These are phyloP conservation scores for Boletus patriciae DNA, from an alignment of 768 basidiomycete genomes.

Conservation along the genomic window DNA sequence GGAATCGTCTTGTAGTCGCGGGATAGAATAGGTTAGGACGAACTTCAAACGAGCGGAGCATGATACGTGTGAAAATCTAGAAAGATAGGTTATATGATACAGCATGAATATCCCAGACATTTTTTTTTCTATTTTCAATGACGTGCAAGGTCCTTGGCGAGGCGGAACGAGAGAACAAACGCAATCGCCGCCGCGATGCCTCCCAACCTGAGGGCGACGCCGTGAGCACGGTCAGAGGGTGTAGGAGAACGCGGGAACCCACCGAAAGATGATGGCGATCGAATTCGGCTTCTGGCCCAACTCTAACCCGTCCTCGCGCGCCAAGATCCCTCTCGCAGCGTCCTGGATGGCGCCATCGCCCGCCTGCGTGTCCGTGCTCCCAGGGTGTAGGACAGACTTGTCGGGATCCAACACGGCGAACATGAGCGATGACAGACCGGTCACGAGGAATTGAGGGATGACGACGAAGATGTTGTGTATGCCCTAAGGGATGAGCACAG, in stretches of 20 bases:
- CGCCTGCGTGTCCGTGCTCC: not conserved
- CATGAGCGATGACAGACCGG: conserved; percentile 78
- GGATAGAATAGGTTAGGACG: too few species aligned
- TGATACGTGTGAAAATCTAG: too few species aligned
- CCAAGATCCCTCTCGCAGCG: not conserved
- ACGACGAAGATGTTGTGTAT: conserved; percentile 96
- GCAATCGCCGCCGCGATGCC: conserved; percentile 50
- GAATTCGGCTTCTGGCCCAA: conserved; percentile 42
- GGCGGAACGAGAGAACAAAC: conserved; percentile 52
- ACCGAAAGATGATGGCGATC: conserved; percentile 83
- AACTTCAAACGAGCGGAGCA: too few species aligned
- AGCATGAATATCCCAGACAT: too few species aligned
- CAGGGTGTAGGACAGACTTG: conserved; percentile 40
- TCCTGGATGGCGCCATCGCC: too few species aligned
- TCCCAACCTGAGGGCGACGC: conserved; percentile 56
- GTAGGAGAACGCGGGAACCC: not conserved
- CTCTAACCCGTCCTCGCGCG: too few species aligned
- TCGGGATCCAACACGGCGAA: conserved; percentile 82
- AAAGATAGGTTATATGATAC: too few species aligned
- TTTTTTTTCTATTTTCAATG: not conserved
- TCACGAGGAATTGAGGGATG: conserved; percentile 91
- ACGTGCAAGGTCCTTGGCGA: conserved; percentile 54
- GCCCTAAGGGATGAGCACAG: conserved; percentile 48
- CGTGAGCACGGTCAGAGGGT: too few species aligned
- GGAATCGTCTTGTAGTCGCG: too few species aligned